Evolutionary conservation across 768 basidiomycete genomes (phyloP).

Genomic region (Suillus tomentosus): DNA sequence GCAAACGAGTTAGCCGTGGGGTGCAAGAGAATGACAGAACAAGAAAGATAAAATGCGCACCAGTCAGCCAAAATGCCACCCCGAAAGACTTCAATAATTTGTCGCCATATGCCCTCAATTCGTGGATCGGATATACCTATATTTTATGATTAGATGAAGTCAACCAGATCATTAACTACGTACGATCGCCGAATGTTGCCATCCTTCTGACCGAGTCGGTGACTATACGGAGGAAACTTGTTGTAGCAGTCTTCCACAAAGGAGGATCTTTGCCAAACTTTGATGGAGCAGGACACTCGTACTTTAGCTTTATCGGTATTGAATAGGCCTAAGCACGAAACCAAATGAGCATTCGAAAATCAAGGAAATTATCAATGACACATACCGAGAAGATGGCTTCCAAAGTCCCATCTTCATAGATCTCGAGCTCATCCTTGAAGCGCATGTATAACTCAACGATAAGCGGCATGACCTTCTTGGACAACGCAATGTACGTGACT

Average conservation of each 20-base stretch:
- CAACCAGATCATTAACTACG: slow-evolving; percentile 16
- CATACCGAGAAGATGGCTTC: slow-evolving; percentile 80
- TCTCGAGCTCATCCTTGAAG: slow-evolving; percentile 34
- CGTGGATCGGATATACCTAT: slow-evolving; percentile 62
- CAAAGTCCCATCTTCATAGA: slow-evolving; percentile 70
- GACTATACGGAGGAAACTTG: slow-evolving; percentile 71
- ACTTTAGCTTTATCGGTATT: slow-evolving; percentile 91
- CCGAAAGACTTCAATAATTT: slow-evolving; percentile 76
- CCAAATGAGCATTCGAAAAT: neutral
- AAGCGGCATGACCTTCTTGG: slow-evolving; percentile 85
- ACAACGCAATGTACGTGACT: slow-evolving; percentile 87
- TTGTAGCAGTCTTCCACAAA: slow-evolving; percentile 95
- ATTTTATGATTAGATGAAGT: slow-evolving; percentile 1
- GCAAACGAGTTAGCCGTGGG: neutral
- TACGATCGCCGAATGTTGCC: slow-evolving; percentile 51
- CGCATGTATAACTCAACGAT: slow-evolving; percentile 75
- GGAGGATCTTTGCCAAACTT: slow-evolving; percentile 86
- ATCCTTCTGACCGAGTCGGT: slow-evolving; percentile 63
- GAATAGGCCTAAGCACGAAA: slow-evolving; percentile 65
- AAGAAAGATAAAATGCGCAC: slow-evolving; percentile 43
- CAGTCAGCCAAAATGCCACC: slow-evolving; percentile 86
- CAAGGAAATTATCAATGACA: neutral
- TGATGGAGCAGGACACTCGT: slow-evolving; percentile 89
- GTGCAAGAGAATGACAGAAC: neutral
- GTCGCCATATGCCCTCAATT: slow-evolving; percentile 83